These are phyloP conservation scores for Angomonas ambiguus DNA, from an alignment of 208 protist species.

Conservation along the genomic window DNA sequence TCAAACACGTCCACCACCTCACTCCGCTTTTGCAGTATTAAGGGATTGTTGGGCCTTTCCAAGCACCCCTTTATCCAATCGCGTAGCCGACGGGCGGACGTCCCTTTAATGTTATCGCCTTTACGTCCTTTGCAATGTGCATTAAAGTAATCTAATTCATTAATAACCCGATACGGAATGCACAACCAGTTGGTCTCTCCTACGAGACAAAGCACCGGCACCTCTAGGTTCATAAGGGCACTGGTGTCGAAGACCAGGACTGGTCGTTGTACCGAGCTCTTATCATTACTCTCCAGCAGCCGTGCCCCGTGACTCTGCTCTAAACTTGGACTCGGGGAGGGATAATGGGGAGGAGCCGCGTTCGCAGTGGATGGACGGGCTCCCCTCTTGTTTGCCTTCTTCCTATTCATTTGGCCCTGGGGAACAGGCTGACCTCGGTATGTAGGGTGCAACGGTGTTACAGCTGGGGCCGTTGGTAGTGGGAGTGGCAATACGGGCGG, in stretches of 20 bases:
- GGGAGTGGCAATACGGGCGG: too few relatives aligned
- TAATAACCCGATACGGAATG: conserved; percentile 66
- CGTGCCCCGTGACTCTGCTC: too few relatives aligned
- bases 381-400: too few relatives aligned
- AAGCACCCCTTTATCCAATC: conserved; percentile 50
- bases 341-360: too few relatives aligned
- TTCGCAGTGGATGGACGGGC: too few relatives aligned
- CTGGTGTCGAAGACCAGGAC: conserved; percentile 77
- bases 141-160: conserved; percentile 72
- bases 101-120: background rate
- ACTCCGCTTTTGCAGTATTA: conserved; percentile 56
- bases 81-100: conserved; percentile 32
- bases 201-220: conserved; percentile 39
- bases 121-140: conserved; percentile 8
- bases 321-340: too few relatives aligned
- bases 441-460: too few relatives aligned
- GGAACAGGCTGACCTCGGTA: too few relatives aligned
- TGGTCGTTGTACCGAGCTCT: background rate
- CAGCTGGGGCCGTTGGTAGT: too few relatives aligned
- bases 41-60: conserved; percentile 8
- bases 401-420: too few relatives aligned
- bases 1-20: conserved; percentile 66
- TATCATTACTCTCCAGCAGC: too few relatives aligned
- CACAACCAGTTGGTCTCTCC: conserved; percentile 49
- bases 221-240: conserved; percentile 46